Evolutionary conservation across 257 asterid genomes (phyloP), one percentile per base, ranked within the genome.

Genomic region (Lycium ferocissimum): DNA sequence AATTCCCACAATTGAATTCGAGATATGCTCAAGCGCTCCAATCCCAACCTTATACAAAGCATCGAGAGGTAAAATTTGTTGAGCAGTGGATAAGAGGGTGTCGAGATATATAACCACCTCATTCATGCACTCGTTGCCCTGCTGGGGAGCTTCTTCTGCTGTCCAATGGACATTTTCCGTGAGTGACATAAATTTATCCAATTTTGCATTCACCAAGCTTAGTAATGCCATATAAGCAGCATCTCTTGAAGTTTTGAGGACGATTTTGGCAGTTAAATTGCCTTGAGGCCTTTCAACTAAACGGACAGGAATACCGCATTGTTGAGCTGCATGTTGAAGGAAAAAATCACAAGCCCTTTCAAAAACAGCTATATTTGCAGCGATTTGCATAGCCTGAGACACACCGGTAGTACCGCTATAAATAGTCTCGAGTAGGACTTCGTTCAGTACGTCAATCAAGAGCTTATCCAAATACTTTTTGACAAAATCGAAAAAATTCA

Each of bases 321-420:
- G 99, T 88, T 94, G 99, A 54, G 99, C 99, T 1, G 99, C 97
- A 86, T 96, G 98, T 85, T 94, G 98, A 90, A 96, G 93, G 75
- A 94, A 96, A 90, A 93, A 93, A 87, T 96, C 98, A 35, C 99
- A 94, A 7, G 98, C 99, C 88, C 98, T 86, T 88, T 93, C 99
- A 2, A 94, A 83, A 87, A 94, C 98, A 37, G 99, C 86, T 84
- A 93, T 91, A 73, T 96, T 94, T 6, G 99, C 99, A 59, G 99
- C 98, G 83, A 96, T 93, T 89, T 95, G 98, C 99, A 96, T 93
- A 10, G 99, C 99, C 84, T 92, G 97, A 84, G 98, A 91, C 6
- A 94, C 99, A 66, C 95, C 93, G 1, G 92, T 93, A 3, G 90
- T 86, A 17, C 93, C 93, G 7, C 94, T 87, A 79, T 90, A 91